Conservation (phyloP, 208 protist genomes). For the Trypanosoma caninum region DNA sequence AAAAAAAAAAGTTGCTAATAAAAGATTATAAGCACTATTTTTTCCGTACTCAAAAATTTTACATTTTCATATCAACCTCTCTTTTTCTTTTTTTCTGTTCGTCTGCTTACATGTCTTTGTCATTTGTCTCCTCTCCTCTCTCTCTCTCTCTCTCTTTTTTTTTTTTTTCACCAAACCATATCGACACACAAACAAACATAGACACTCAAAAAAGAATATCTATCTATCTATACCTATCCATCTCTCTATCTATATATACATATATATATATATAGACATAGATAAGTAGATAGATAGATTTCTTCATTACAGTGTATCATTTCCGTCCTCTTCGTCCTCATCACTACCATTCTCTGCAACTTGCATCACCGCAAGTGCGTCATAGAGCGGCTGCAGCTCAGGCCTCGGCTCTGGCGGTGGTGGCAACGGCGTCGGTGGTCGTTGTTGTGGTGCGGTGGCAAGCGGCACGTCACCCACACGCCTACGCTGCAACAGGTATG, state of each 20-base stretch:
- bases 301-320: not conserved
- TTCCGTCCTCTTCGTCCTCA: slow-evolving; percentile 21
- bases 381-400: slow-evolving; percentile 77
- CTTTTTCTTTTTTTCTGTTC: too few species aligned
- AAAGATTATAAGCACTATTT: too few species aligned
- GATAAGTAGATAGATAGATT: not conserved
- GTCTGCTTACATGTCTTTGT: too few species aligned
- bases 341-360: slow-evolving; percentile 47
- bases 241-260: not conserved
- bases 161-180: too few species aligned
- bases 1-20: too few species aligned
- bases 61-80: too few species aligned
- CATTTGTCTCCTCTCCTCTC: not conserved
- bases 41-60: too few species aligned
- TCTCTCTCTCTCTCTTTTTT: not conserved
- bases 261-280: not conserved
- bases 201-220: not conserved
- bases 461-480: slow-evolving; percentile 38
- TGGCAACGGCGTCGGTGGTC: slow-evolving; percentile 77
- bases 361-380: slow-evolving; percentile 51
- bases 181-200: not conserved
- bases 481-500: slow-evolving; percentile 31
- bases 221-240: not conserved
- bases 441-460: slow-evolving; percentile 57
- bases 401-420: slow-evolving; percentile 68